Conservation (phyloP, 192 early-diverging fungal genomes). For the Lunasporangiospora selenospora region DNA sequence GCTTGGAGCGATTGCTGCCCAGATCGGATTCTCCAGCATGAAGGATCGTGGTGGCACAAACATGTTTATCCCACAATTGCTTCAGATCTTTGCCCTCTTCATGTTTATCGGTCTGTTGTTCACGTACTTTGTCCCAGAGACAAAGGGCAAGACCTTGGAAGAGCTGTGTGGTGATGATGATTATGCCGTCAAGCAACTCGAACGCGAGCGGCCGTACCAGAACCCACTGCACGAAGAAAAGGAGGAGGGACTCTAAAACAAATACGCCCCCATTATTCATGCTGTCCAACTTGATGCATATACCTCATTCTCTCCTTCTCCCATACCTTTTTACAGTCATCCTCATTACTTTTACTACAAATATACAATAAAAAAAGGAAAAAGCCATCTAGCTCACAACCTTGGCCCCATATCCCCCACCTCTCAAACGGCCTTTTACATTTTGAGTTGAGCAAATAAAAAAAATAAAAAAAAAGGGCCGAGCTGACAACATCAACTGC, state of each 20-base stretch:
- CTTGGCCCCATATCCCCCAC: too few species aligned
- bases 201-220: slow-evolving; percentile 10
- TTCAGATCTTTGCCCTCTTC: slow-evolving; percentile 65
- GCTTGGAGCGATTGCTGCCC: slow-evolving; percentile 67
- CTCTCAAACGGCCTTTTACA: too few species aligned
- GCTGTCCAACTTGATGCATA: neutral
- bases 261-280: neutral
- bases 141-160: slow-evolving; percentile 78
- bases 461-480: too few species aligned
- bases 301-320: neutral
- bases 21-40: slow-evolving; percentile 60
- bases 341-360: neutral
- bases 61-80: slow-evolving; percentile 51
- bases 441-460: too few species aligned
- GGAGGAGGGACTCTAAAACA: slow-evolving; percentile 11
- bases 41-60: slow-evolving; percentile 62
- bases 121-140: slow-evolving; percentile 78
- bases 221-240: slow-evolving; percentile 12
- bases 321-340: neutral
- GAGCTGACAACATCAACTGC: too few species aligned
- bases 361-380: neutral
- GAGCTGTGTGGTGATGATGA: slow-evolving; percentile 56
- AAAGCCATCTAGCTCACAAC: neutral
- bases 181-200: slow-evolving; percentile 12
- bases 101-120: slow-evolving; percentile 53